Conservation (phyloP, 352 stramenopile genomes). For the Pythium aristosporum region DNA sequence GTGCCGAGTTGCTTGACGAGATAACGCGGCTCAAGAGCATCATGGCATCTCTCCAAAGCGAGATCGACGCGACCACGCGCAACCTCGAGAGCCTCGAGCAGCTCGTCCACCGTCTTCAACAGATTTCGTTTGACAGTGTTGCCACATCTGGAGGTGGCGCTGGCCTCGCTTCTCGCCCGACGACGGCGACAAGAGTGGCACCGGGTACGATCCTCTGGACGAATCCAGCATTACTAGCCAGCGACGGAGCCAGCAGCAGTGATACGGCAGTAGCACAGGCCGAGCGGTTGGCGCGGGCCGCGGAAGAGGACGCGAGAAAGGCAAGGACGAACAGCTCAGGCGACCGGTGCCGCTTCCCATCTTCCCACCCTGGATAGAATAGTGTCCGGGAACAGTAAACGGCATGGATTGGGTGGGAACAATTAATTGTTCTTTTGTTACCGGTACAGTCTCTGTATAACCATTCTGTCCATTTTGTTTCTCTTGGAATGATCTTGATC, state of each 20-base stretch:
- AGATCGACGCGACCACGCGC: conserved; percentile 39
- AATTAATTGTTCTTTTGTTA: too few species aligned
- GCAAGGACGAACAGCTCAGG: background rate
- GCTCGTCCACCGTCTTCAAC: conserved; percentile 32
- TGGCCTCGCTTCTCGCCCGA: background rate
- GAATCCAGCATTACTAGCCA: background rate
- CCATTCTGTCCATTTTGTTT: too few species aligned
- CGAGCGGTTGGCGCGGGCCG: background rate
- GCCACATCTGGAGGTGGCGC: too few species aligned
- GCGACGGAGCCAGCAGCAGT: background rate
- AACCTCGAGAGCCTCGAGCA: conserved; percentile 37
- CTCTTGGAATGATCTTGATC: too few species aligned
- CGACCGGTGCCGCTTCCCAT: background rate
- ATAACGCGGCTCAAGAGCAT: conserved; percentile 33
- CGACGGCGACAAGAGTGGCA: background rate
- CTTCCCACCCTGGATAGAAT: background rate
- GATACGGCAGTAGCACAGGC: background rate
- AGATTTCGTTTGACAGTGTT: conserved; percentile 21
- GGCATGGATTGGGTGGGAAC: too few species aligned
- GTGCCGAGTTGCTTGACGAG: conserved; percentile 38
- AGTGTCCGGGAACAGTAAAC: background rate
- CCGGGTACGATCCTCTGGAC: conserved; percentile 8
- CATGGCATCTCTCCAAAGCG: conserved; percentile 31
- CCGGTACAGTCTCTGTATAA: too few species aligned
- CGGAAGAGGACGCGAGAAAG: background rate